Conservation (phyloP, 2,329 filamentous ascomycete species). For the Phoma sp. region DNA sequence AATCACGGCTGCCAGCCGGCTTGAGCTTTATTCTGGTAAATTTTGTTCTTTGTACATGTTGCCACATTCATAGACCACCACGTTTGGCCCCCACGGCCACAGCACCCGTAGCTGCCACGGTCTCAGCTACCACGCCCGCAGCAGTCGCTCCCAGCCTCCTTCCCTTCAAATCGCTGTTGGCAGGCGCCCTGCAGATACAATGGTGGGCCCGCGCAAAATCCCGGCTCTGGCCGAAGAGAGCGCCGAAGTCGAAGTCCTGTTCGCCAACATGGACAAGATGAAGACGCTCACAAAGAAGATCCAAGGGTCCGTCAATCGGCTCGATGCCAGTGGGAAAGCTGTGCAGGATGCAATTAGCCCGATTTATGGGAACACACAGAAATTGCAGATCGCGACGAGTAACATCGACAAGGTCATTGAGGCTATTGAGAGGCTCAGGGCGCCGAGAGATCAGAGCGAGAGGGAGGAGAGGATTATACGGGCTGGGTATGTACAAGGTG, state of each 20-base stretch:
- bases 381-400: constrained; percentile 82
- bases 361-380: constrained; percentile 89
- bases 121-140: background rate
- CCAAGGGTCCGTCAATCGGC: constrained; percentile 79
- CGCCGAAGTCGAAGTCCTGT: constrained; percentile 71
- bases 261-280: constrained; percentile 84
- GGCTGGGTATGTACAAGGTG: constrained; percentile 63
- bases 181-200: constrained; percentile 38
- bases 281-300: constrained; percentile 95
- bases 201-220: constrained; percentile 63
- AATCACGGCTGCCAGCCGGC: constrained; percentile 3
- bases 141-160: constrained; percentile 5
- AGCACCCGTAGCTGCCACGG: constrained; percentile 2
- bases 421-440: constrained; percentile 85
- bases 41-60: constrained; percentile 14
- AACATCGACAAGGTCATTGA: constrained; percentile 88
- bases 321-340: constrained; percentile 87
- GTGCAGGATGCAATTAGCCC: constrained; percentile 92
- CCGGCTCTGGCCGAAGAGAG: constrained; percentile 68
- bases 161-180: constrained; percentile 15
- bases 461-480: constrained; percentile 92
- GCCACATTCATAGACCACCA: background rate
- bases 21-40: background rate
- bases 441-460: constrained; percentile 91
- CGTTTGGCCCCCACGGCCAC: background rate